phyloP scores from a whole-genome alignment of 1,284 basidiomycete genomes.

The Apiotrichum laibachii region DNA sequence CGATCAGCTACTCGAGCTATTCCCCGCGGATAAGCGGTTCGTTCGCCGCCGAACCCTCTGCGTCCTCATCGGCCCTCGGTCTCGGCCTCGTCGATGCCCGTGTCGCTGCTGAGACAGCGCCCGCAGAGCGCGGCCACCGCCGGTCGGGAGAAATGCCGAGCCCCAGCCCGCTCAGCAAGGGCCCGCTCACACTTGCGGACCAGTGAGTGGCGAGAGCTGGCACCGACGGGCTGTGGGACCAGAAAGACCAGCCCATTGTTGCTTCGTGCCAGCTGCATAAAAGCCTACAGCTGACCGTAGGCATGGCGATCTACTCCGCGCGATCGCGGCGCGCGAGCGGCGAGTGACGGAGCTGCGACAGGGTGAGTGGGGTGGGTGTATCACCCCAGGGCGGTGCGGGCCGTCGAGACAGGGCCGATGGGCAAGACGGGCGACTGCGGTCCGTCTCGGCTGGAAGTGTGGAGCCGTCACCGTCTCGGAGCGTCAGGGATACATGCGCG shows the following conservation, averaged over 20 bases:
- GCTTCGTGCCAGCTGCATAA: not conserved
- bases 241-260: not conserved
- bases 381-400: not conserved
- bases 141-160: not conserved
- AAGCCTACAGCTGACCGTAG: slow-evolving; percentile 23
- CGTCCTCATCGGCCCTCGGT: not conserved
- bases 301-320: slow-evolving; percentile 40
- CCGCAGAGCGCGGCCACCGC: not conserved
- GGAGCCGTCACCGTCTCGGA: too few species aligned
- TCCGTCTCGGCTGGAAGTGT: too few species aligned
- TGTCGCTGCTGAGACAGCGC: not conserved
- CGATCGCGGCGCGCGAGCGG: slow-evolving; percentile 43
- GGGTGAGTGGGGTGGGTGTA: slow-evolving; percentile 25
- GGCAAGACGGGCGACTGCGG: too few species aligned
- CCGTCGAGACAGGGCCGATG: not conserved
- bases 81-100: not conserved
- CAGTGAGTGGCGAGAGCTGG: slow-evolving; percentile 19
- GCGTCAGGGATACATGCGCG: too few species aligned
- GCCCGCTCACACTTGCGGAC: slow-evolving; percentile 23
- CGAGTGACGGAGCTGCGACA: slow-evolving; percentile 41
- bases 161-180: not conserved
- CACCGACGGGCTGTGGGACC: not conserved
- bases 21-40: not conserved
- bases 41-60: not conserved
- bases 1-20: not conserved